Percentiles rank a stretch among this genome's conserved stretches.
Conservation (phyloP, 1,139 yeast species). For the Blastobotrys aristatus region DNA sequence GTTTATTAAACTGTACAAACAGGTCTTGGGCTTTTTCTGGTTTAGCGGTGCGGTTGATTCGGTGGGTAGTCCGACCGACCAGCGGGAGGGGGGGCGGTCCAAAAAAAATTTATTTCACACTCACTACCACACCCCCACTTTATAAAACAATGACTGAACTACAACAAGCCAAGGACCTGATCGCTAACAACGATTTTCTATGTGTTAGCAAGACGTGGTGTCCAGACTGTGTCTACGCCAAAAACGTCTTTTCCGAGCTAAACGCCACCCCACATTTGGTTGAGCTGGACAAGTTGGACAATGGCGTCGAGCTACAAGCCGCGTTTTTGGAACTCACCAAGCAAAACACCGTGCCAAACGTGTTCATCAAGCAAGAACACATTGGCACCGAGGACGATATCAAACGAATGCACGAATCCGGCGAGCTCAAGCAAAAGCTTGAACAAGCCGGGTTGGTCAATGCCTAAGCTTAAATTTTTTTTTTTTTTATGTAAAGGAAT, state of each 20-base stretch:
- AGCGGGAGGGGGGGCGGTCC: too few species aligned
- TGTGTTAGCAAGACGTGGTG: conserved; percentile 72
- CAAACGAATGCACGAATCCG: conserved; percentile 22
- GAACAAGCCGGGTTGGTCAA: conserved; percentile 19
- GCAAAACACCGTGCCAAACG: conserved; percentile 67
- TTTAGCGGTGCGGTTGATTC: too few species aligned
- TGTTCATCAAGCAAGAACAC: conserved; percentile 57
- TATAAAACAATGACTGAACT: too few species aligned
- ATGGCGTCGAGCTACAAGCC: conserved; percentile 52
- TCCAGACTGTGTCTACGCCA: conserved; percentile 66
- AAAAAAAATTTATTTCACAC: too few species aligned
- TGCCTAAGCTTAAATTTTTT: not conserved
- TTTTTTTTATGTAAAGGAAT: not conserved
- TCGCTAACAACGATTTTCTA: conserved; percentile 45
- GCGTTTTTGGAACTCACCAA: conserved; percentile 60
- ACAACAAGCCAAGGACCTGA: conserved; percentile 42
- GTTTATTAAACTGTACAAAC: too few species aligned
- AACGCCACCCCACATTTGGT: conserved; percentile 50
- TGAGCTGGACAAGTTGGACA: conserved; percentile 58
- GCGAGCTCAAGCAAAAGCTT: conserved; percentile 28
- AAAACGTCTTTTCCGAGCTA: conserved; percentile 48
- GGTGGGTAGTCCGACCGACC: too few species aligned
- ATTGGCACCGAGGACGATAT: conserved; percentile 30
- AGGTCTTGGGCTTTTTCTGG: too few species aligned
- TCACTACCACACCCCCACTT: too few species aligned